A percentile compares a stretch with the other conserved stretches of the same genome.
Evolutionary conservation across 2,329 filamentous ascomycete genomes (phyloP).

Genomic region (Berkeleyomyces basicola): DNA sequence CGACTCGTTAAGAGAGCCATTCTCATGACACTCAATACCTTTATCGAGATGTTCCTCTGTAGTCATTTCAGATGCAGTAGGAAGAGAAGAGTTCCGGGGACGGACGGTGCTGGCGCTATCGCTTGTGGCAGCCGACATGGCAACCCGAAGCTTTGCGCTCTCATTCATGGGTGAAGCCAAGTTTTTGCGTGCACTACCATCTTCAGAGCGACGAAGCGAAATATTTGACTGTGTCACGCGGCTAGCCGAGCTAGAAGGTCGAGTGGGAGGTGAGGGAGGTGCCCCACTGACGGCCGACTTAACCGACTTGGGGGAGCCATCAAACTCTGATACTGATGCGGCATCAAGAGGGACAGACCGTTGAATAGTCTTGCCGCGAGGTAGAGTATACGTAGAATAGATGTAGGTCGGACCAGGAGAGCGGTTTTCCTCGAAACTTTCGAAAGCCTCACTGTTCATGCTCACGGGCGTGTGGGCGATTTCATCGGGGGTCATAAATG

Average conservation of each 20-base stretch:
- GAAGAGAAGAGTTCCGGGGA: conserved; percentile 28
- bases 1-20: conserved; percentile 75
- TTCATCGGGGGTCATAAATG: conserved; percentile 47
- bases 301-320: conserved; percentile 5
- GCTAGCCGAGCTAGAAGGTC: conserved; percentile 40
- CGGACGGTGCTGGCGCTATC: conserved; percentile 38
- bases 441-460: conserved; percentile 53
- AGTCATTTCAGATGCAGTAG: conserved; percentile 51
- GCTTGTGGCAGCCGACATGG: conserved; percentile 28
- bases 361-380: conserved; percentile 65
- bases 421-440: conserved; percentile 24
- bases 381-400: conserved; percentile 70
- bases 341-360: conserved; percentile 43
- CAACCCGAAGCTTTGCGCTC: conserved; percentile 25
- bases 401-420: conserved; percentile 52
- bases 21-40: conserved; percentile 79
- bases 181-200: conserved; percentile 34
- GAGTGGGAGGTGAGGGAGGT: conserved; percentile 45
- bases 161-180: conserved; percentile 23
- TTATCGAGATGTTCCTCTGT: conserved; percentile 80
- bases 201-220: conserved; percentile 32
- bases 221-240: conserved; percentile 25
- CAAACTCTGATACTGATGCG: conserved; percentile 36
- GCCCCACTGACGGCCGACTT: conserved; percentile 21
- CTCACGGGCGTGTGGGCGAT: conserved; percentile 52